A percentile compares a stretch with the other conserved stretches of the same genome.
phyloP scores from a whole-genome alignment of 192 early-diverging fungal genomes.

The Linnemannia exigua region DNA sequence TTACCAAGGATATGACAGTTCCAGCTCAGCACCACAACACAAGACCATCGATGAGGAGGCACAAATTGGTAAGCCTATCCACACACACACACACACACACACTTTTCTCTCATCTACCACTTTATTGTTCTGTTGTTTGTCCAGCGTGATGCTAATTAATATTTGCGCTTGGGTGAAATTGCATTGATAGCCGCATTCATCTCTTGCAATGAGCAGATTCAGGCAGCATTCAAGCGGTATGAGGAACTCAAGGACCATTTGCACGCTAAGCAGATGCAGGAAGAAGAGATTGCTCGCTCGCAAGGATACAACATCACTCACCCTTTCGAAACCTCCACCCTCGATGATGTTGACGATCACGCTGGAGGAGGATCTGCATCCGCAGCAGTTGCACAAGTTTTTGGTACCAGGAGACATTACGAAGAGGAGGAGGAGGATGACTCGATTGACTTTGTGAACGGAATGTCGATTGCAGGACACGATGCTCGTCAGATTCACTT shows the following conservation, averaged over 20 bases:
- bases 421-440: constrained; percentile 2
- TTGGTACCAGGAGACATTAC: not conserved
- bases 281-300: constrained; percentile 18
- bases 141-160: not conserved
- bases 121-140: constrained; percentile 4
- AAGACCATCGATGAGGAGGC: constrained; percentile 48
- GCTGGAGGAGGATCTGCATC: not conserved
- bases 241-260: constrained; percentile 38
- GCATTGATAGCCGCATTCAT: constrained; percentile 25
- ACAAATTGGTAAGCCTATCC: constrained; percentile 52
- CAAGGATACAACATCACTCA: not conserved
- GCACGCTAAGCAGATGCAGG: constrained; percentile 37
- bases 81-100: no score
- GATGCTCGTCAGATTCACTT: constrained; percentile 8
- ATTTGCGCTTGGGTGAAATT: no score
- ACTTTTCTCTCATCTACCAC: not conserved
- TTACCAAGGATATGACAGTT: constrained; percentile 13
- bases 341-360: constrained; percentile 10
- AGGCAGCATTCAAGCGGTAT: constrained; percentile 21
- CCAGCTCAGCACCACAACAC: not conserved
- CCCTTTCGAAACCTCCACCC: not conserved
- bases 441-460: not conserved
- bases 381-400: not conserved
- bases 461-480: constrained; percentile 6
- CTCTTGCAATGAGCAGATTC: constrained; percentile 31